Conservation (phyloP, 2,329 filamentous ascomycete genomes). For the Penicillium italicum region DNA sequence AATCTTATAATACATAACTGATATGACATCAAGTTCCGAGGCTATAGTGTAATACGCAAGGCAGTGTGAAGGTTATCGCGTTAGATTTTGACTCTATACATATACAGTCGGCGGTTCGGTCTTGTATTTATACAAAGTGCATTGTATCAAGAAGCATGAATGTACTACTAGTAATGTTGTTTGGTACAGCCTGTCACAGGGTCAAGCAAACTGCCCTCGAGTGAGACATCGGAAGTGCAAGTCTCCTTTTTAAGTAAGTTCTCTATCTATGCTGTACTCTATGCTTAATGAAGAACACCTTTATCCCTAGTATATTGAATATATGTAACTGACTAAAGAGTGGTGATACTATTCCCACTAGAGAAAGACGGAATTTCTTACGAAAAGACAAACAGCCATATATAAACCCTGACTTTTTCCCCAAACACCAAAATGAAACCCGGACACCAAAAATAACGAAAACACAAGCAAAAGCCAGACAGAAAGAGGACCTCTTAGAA, state of each 20-base stretch:
- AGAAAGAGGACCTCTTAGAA: background rate
- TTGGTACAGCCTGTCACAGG: background rate
- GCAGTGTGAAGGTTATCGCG: background rate
- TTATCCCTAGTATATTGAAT: background rate
- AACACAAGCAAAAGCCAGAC: background rate
- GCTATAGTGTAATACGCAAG: background rate
- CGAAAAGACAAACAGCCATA: constrained; percentile 4
- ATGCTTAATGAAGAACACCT: background rate
- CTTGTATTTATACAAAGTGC: background rate
- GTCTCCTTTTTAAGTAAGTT: background rate
- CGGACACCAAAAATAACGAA: background rate
- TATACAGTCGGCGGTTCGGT: background rate
- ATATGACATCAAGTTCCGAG: background rate
- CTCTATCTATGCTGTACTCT: no score
- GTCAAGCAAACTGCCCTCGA: background rate
- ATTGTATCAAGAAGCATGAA: background rate
- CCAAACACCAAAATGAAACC: constrained; percentile 8
- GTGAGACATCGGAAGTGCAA: background rate
- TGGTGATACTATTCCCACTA: constrained; percentile 11
- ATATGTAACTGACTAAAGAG: constrained; percentile 1
- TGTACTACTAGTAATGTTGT: background rate
- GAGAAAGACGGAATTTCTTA: background rate
- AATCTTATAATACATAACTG: background rate
- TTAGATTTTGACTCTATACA: background rate
- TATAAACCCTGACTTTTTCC: constrained; percentile 11